These are phyloP conservation scores for Monosporozyma aerobia DNA, from an alignment of 805 yeast species.

Conservation along the genomic window DNA sequence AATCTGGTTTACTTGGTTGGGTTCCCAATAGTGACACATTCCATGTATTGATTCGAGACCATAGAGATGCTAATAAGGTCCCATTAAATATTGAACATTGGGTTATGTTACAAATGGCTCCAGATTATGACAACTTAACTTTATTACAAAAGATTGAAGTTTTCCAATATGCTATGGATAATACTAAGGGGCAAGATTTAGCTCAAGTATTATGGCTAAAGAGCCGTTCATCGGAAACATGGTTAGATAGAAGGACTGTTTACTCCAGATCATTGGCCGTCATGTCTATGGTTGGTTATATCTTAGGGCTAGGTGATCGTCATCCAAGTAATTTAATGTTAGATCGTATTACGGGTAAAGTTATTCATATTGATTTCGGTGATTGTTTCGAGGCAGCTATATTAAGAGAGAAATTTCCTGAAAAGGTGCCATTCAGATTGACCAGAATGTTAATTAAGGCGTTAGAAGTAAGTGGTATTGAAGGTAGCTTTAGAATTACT, in stretches of 20 bases:
- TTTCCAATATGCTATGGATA: conserved; percentile 89
- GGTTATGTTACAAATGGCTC: conserved; percentile 96
- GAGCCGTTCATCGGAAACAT: conserved; percentile 90
- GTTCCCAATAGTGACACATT: conserved; percentile 95
- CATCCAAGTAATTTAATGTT: conserved; percentile 97
- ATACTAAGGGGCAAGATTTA: conserved; percentile 92
- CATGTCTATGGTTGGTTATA: conserved; percentile 98
- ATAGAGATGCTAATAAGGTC: conserved; percentile 84
- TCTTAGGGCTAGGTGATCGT: conserved; percentile 92
- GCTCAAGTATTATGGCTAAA: conserved; percentile 95
- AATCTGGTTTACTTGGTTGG: conserved; percentile 93
- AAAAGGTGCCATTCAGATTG: conserved; percentile 92
- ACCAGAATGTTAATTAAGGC: conserved; percentile 97
- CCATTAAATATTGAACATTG: conserved; percentile 88
- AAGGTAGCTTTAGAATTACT: conserved; percentile 92
- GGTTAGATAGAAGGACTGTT: conserved; percentile 95
- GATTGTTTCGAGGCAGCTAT: conserved; percentile 99
- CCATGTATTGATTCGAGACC: conserved; percentile 85
- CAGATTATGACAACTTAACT: conserved; percentile 82
- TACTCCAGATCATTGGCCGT: conserved; percentile 94
- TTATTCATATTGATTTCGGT: conserved; percentile 95
- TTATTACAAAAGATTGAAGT: conserved; percentile 91
- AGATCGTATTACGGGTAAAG: conserved; percentile 89
- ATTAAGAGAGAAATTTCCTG: conserved; percentile 92
- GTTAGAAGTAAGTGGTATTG: conserved; percentile 98